These are phyloP conservation scores for Arthrobotrys megalospora DNA, from an alignment of 2,329 filamentous ascomycete species.

Conservation along the genomic window DNA sequence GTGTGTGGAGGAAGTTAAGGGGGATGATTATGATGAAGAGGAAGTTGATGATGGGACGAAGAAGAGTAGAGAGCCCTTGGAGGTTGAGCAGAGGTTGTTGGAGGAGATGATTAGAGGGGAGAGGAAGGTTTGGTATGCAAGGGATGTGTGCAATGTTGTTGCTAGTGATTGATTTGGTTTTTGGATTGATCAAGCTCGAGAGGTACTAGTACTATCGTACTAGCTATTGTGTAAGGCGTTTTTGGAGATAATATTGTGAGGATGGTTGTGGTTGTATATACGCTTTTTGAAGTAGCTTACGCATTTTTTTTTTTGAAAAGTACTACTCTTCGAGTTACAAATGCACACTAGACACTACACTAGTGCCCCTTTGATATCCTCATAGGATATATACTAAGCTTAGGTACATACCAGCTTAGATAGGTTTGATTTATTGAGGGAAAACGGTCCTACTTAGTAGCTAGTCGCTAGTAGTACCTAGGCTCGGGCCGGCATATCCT, in stretches of 20 bases:
- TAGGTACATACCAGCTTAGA: no score
- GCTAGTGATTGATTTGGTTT: conserved; percentile 69
- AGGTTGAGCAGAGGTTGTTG: conserved; percentile 67
- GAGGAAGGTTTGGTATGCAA: conserved; percentile 77
- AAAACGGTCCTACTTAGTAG: no score
- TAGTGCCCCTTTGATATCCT: no score
- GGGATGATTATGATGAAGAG: conserved; percentile 59
- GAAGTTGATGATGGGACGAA: conserved; percentile 61
- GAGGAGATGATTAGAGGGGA: conserved; percentile 73
- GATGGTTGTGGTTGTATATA: conserved; percentile 8
- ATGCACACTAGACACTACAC: no score
- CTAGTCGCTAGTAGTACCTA: no score
- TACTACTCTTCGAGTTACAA: no score
- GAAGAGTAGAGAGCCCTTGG: conserved; percentile 59
- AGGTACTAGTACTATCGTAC: not conserved
- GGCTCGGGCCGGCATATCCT: no score
- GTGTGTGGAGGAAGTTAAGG: conserved; percentile 81
- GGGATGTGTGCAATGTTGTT: conserved; percentile 73
- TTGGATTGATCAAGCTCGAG: not conserved
- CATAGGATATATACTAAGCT: no score
- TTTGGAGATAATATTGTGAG: not conserved
- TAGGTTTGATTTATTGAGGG: no score
- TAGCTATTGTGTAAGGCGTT: not conserved
- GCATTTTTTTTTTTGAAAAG: no score
- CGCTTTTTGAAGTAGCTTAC: not conserved